Evolutionary conservation across 139 green algal species (phyloP), one percentile per base, ranked within the genome.

Genomic region (Protoeuglena noctilucae): DNA sequence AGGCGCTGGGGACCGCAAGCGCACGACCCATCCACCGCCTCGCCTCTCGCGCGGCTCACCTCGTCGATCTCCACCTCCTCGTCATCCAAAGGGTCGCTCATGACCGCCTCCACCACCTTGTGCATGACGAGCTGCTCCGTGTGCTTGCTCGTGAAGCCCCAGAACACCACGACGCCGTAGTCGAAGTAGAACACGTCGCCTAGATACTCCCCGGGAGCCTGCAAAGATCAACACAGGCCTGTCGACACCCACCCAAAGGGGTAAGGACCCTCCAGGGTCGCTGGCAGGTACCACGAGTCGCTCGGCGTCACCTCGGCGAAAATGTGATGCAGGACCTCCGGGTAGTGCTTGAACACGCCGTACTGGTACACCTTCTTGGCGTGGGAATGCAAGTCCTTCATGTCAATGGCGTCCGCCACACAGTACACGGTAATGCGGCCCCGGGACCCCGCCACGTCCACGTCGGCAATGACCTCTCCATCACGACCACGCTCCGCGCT

Each of bases 141-240:
- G 31, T 14, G 54, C n/a, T n/a, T n/a, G n/a, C n/a, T n/a, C 40
- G 3, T 54, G 25, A 88, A 62, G 28, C 63, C 67, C 81, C 81
- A 90, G 48, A 77, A 79, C 9, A 73, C 70, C 4, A 87, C 51
- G 21, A 80, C 76, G 40, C 80, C 81, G 48, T 85, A 88, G 60
- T 87, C 78, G 56, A 86, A 86, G 62, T 70, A 69, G 58, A 77
- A 77, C 1, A 77, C 45, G 54, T 76, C 68, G 1, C 62, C 63
- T 0, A 64, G 66, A 2, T 63, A 63, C 19, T 3, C 48, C 48
- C 48, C 48, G 22, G 30, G 18, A 4, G 18, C 18, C 48, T 53
- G 43, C 43, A 50, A 46, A 46, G 14, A n/a, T n/a, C n/a, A n/a
- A n/a, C n/a, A n/a, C n/a, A n/a, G n/a, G n/a, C n/a, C 21, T 22